A percentile compares a stretch with the other conserved stretches of the same genome.
Conservation (phyloP, 129 eudicot genomes). For the Heracleum sosnowskyi region DNA sequence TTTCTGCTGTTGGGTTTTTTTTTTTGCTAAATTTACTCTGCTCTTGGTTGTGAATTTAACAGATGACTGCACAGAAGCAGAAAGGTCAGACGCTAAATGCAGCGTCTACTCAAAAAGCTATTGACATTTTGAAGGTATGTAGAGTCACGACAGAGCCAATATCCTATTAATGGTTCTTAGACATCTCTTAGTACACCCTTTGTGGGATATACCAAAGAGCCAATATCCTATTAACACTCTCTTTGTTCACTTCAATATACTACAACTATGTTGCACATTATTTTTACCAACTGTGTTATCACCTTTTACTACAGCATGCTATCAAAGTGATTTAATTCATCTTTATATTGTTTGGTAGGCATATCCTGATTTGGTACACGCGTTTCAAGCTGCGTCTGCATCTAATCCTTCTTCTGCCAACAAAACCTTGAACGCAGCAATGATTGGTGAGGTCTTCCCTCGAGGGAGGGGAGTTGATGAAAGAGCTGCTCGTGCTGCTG, state of each 20-base stretch:
- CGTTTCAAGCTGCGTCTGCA: slow-evolving; percentile 63
- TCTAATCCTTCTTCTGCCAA: slow-evolving; percentile 24
- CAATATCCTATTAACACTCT: not conserved
- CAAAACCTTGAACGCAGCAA: slow-evolving; percentile 27
- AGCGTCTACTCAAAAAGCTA: slow-evolving; percentile 80
- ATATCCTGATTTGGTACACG: slow-evolving; percentile 67
- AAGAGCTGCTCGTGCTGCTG: slow-evolving; percentile 80
- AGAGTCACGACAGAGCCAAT: not conserved
- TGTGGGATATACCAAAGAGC: not conserved
- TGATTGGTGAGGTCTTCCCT: slow-evolving; percentile 40
- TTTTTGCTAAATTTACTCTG: no score
- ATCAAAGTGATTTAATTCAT: not conserved
- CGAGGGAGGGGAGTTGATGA: slow-evolving; percentile 86
- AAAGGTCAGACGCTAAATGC: slow-evolving; percentile 72
- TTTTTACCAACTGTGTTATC: not conserved
- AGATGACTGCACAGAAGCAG: slow-evolving; percentile 89
- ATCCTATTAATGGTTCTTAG: not conserved
- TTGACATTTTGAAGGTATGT: slow-evolving; percentile 73
- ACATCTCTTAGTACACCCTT: not conserved
- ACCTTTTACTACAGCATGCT: not conserved
- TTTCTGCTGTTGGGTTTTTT: no score
- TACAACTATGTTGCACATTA: not conserved
- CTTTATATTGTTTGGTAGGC: slow-evolving; percentile 32
- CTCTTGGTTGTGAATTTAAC: no score
- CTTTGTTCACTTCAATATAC: not conserved